Evolutionary conservation across 371 early-diverging fungal species (phyloP).

Genomic region (Mortierella sp.): DNA sequence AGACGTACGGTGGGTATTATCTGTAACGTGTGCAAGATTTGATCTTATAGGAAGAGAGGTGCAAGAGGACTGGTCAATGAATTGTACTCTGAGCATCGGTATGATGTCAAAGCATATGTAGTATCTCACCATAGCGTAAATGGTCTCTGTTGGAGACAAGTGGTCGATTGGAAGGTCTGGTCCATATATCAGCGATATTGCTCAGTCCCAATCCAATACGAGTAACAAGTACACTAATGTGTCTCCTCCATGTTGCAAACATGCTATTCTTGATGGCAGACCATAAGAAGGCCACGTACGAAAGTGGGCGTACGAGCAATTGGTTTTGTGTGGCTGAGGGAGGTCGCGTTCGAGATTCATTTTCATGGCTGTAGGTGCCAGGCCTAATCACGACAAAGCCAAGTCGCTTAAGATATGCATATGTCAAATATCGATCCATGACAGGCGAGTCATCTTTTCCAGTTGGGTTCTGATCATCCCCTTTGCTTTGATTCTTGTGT

Average conservation of each 20-base stretch:
- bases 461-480: not conserved
- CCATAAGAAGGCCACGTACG: not conserved
- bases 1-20: conserved; percentile 43
- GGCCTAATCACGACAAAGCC: conserved; percentile 63
- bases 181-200: conserved; percentile 2
- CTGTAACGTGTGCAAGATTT: conserved; percentile 35
- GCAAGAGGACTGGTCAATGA: no score
- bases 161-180: not conserved
- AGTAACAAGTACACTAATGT: not conserved
- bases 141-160: conserved; percentile 29
- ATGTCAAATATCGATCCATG: conserved; percentile 48
- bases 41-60: conserved; percentile 9
- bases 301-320: not conserved
- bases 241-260: conserved; percentile 2
- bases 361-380: conserved; percentile 27
- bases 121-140: conserved; percentile 23
- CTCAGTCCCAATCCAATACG: conserved; percentile 10
- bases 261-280: conserved; percentile 7
- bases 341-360: not conserved
- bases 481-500: no score
- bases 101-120: not conserved
- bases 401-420: conserved; percentile 66
- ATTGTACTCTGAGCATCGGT: no score
- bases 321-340: not conserved
- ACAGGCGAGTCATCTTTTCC: conserved; percentile 2